Percentiles rank a stretch among this genome's conserved stretches.
phyloP scores from a whole-genome alignment of 345 rosid species.

The Lenwebbia sp. region DNA sequence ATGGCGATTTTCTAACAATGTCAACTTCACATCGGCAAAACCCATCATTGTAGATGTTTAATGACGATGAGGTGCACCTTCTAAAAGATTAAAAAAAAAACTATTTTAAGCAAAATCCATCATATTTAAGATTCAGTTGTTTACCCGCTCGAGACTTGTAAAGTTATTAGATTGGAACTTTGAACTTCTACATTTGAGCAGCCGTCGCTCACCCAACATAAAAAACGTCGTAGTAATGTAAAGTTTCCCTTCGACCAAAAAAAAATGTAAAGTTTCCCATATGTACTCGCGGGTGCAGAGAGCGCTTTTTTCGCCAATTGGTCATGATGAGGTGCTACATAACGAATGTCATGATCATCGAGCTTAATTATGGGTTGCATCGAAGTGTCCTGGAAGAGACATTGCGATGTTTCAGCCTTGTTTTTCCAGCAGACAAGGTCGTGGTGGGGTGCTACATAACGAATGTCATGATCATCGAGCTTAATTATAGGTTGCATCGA shows the following conservation, averaged over 20 bases:
- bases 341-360: neutral
- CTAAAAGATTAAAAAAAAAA: neutral
- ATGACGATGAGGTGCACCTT: neutral
- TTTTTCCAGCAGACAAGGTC: neutral
- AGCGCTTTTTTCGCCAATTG: neutral
- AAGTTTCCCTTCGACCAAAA: no score
- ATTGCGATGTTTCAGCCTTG: neutral
- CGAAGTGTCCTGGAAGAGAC: neutral
- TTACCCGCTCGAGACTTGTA: neutral
- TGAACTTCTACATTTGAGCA: neutral
- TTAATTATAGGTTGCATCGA: neutral
- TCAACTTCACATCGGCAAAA: neutral
- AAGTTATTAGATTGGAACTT: neutral
- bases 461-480: neutral
- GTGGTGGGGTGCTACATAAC: neutral
- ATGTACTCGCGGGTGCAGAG: neutral
- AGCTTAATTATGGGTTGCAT: neutral
- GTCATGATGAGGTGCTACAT: neutral
- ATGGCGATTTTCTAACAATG: rapidly evolving
- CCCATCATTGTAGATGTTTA: rapidly evolving
- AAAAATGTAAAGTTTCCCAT: no score
- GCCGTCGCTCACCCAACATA: neutral
- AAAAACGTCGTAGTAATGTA: neutral
- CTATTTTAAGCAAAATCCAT: no score
- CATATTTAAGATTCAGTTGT: neutral